Evolutionary conservation across 805 yeast genomes (phyloP), one percentile per base, ranked within the genome.

Genomic region (Dipodascopsis uninucleata): DNA sequence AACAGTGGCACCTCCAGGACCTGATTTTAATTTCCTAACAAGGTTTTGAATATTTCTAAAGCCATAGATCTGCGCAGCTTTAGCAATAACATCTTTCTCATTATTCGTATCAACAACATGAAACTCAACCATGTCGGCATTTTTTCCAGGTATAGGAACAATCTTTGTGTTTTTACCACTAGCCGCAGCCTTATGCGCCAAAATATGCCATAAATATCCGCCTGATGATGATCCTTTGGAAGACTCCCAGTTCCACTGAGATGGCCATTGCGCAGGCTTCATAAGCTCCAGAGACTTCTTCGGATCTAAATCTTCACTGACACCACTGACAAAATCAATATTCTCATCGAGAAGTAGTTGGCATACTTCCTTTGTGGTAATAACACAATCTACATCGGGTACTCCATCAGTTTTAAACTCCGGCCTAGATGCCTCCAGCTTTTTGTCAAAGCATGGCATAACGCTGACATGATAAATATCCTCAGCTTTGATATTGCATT

Each of bases 391-490:
- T 9, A 93, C 97, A 58, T 87, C 96, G 8, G 67, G 63, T 9
- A 61, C 62, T 4, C 55, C 61, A 3, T 57, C 63, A 2, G 51
- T 58, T 16, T 66, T 71, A 41, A 72, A 68, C 53, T 86, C 96
- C 0, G 85, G 81, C 50, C 97, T 73, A 3, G 95, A 88, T 22
- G 96, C 93, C 67, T 93, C 98, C 32, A 89, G 72, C 64, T 93
- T 93, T 67, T 93, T 93, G 64, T 93, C 98, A 63, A 93, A 93
- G 58, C 97, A 90, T 1, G 98, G 97, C 97, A 90, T 90, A 17
- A 93, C 71, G 5, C 93, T 76, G 43, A 93, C 66, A 62, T 90
- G 97, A 60, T 86, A 93, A 0, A 88, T 66, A 2, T 74, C 58
- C 0, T 68, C 60, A 10, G 58, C 44, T 4, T 54, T 21, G 0